Evolutionary conservation across 805 yeast genomes (phyloP), one percentile per base, ranked within the genome.

Genomic region (Candida saitoana): DNA sequence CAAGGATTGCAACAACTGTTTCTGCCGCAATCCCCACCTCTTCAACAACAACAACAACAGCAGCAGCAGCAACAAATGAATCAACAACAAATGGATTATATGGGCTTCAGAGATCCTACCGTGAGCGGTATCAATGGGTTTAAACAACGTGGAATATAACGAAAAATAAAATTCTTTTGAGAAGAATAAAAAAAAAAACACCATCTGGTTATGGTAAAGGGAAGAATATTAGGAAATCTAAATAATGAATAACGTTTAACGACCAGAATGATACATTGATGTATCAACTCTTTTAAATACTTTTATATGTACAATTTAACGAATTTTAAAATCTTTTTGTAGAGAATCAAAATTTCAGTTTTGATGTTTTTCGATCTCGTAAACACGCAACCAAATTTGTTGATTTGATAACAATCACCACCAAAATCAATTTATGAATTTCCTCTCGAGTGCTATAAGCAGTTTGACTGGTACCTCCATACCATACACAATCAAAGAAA

Each of bases 361-460:
- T 7, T 29, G 18, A 34, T 18, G 7, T 19, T 34, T 34, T 34
- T 18, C 18, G 6, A 5, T 34, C 18, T 19, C 12, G 19, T 11
- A 33, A 16, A 33, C 22, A 16, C 22, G 36, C 19, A 17, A 33
- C 36, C 19, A 16, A 33, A 17, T 8, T 14, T n/a, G 36, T 33
- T 8, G 14, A 33, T n/a, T 7, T 29, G 27, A 22, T 7, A 22
- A 22, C 11, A n/a, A n/a, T n/a, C n/a, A 22, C 11, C 27, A 11
- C 27, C 11, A 22, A 22, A 22, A 6, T 14, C 11, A 14, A 29
- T 29, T 29, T 22, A 84, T 84, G 90, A 82, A 84, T 62, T 84
- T 84, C 52, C 64, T 84, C n/a, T 62, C 86, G 1, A 80, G 76
- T 46, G 77, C 89, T 1, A 62, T 82, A 19, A 76, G 76, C 36